Evolutionary conservation across 768 basidiomycete genomes (phyloP), one percentile per base, ranked within the genome.

Genomic region (Boletus edulis): DNA sequence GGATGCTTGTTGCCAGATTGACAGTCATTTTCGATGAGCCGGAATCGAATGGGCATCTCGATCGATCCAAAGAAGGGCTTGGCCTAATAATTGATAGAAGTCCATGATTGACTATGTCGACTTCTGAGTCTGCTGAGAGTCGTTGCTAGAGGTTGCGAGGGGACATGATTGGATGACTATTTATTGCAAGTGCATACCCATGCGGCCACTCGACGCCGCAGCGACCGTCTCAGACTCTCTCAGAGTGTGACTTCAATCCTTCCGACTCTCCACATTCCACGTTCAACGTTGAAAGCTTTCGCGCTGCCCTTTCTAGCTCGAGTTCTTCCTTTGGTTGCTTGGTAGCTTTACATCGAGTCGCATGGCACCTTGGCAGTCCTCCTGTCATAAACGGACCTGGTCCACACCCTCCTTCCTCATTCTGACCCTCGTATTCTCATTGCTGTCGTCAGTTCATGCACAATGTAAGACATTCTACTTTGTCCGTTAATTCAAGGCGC

Each of bases 391-490:
- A 46, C 61, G 53, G 55, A 50, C 38, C 17, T 50, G 31, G 41
- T 24, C 40, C 46, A 18, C 52, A 5, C 41, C 13, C 17, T 12
- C 48, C 2, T 18, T 49, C n/a, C 31, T 66, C 46, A 7, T 50
- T 29, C 38, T 66, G 4, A 37, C 51, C 0, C 15, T 60, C 31
- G 24, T 55, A 2, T 40, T 61, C 48, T 56, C 68, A 0, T 12
- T 68, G 5, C 14, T 68, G 0, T 61, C 62, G 17, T 56, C 59
- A 4, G 59, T 46, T 11, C 52, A 34, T 15, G 69, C 67, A 3
- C 54, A 62, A 3, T 68, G 67, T 68, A 46, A 59, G 51, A 0
- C 31, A 18, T 34, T 22, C 5, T 41, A 5, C 4, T 9, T 14
- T 10, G 2, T 35, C 3, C 12, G 14, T 34, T 14, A 1, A 14